Base-by-base conservation (phyloP, 208 protist species). In the Acanthamoeba sp. region DNA sequence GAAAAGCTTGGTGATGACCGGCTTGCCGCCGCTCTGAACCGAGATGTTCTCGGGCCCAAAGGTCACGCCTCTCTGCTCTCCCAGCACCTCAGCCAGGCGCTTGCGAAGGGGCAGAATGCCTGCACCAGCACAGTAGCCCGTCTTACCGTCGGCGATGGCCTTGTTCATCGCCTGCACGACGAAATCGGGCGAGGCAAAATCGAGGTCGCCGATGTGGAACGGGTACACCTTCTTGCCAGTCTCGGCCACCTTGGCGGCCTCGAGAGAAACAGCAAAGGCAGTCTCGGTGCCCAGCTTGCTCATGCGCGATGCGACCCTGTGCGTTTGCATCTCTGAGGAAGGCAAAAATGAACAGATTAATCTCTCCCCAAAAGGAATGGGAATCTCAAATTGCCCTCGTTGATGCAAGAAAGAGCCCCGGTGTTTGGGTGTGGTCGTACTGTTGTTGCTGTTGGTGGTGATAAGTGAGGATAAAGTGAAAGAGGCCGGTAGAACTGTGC, bases 151-250 rank as follows among this genome's bases (percentile, higher is more conserved):
- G 32, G 45, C 84, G 6, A 95, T 62, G 48, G 93, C 93, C 55
- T 95, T 93, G 93, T 93, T 82, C 93, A 93, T 93, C 24, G 87
- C 57, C 34, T 78, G 24, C n/a, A 59, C 78, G 29, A 95, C 59
- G 29, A 64, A 85, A 34, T 48, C 69, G 71, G 93, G 93, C 22
- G 93, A 91, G 20, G 82, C 32, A 32, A 95, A 91, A 69, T 95
- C 71, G 66, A 95, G 88, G 48, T 95, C 93, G 50, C 93, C 93
- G n/a, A 95, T 95, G 87, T 95, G 93, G 69, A 94, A 93, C 36
- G 82, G 82, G 73, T 91, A 95, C n/a, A 93, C 88, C 85, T 94
- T 93, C 88, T 94, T 94, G 88, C 93, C 93, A 9, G 36, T 80
- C 69, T 82, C 88, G 34, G 66, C 78, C 1, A 92, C 52, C 85